A percentile compares a stretch with the other conserved stretches of the same genome.
These are phyloP conservation scores for Beverwykella pulmonaria DNA, from an alignment of 495 filamentous ascomycete species.

Conservation along the genomic window DNA sequence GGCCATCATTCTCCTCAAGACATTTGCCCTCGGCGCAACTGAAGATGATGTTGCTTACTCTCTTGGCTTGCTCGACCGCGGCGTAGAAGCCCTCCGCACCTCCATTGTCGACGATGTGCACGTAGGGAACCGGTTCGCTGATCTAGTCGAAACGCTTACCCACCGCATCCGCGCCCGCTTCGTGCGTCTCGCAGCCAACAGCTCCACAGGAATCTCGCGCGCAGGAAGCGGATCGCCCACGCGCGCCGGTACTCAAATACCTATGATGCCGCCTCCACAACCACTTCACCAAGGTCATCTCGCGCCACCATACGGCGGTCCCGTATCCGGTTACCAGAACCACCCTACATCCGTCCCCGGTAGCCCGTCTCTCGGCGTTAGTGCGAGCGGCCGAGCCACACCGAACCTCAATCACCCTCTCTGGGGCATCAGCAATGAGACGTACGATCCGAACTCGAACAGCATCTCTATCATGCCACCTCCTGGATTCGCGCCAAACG, in stretches of 20 bases:
- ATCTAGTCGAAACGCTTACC: constrained; percentile 69
- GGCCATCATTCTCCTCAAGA: constrained; percentile 94
- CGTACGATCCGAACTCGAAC: constrained; percentile 48
- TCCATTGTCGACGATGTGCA: constrained; percentile 96
- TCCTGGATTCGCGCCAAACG: constrained; percentile 41
- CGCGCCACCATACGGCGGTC: constrained; percentile 8
- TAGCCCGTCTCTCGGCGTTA: constrained; percentile 17
- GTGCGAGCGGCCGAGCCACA: constrained; percentile 29
- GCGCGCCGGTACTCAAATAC: constrained; percentile 18
- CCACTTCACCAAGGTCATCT: constrained; percentile 8
- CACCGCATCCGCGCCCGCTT: constrained; percentile 46
- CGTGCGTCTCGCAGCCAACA: constrained; percentile 45
- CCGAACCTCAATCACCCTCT: constrained; percentile 43
- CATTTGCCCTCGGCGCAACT: constrained; percentile 88
- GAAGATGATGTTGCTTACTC: constrained; percentile 84
- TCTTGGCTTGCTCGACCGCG: constrained; percentile 76
- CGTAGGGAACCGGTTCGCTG: constrained; percentile 91
- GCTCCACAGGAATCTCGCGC: constrained; percentile 32
- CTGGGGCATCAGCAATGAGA: constrained; percentile 46
- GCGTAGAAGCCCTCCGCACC: constrained; percentile 75
- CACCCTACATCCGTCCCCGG: constrained; percentile 15
- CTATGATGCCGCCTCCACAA: constrained; percentile 37
- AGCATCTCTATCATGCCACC: constrained; percentile 54
- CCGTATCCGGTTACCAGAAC: neutral
- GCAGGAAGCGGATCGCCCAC: constrained; percentile 27